Conservation (phyloP, 164 flowering plant genomes). For the Kingdonia uniflora region DNA sequence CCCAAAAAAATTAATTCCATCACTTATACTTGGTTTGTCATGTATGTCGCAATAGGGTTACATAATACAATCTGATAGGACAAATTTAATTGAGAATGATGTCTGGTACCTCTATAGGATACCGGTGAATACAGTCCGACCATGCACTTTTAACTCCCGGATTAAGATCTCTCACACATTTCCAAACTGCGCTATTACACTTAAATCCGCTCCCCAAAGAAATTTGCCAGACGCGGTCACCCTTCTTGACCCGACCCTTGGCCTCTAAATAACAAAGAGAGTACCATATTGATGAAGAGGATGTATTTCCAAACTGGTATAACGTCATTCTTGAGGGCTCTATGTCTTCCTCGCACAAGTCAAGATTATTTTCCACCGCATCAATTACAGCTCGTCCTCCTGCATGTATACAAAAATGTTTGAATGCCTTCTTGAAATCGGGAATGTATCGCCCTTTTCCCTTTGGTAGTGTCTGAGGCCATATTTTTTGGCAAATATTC, state of each 20-base stretch:
- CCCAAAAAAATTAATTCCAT: too few relatives aligned
- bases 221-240: constrained; percentile 62
- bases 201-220: constrained; percentile 61
- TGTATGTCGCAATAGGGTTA: too few relatives aligned
- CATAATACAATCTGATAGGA: too few relatives aligned
- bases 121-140: too few relatives aligned
- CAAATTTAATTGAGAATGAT: too few relatives aligned
- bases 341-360: constrained; percentile 42
- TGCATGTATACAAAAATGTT: constrained; percentile 71
- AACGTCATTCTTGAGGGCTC: constrained; percentile 64
- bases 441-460: too few relatives aligned
- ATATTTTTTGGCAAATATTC: too few relatives aligned
- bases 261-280: constrained; percentile 48
- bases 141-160: too few relatives aligned
- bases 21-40: too few relatives aligned
- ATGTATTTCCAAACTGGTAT: constrained; percentile 55
- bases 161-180: too few relatives aligned
- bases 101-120: too few relatives aligned
- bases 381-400: constrained; percentile 66
- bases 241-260: constrained; percentile 54
- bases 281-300: constrained; percentile 61
- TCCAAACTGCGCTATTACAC: constrained; percentile 72
- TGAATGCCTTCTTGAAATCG: constrained; percentile 57
- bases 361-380: constrained; percentile 48
- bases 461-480: too few relatives aligned